A percentile compares a stretch with the other conserved stretches of the same genome.
Evolutionary conservation across 345 rosid species (phyloP).

Genomic region (Eucalyptus regnans): DNA sequence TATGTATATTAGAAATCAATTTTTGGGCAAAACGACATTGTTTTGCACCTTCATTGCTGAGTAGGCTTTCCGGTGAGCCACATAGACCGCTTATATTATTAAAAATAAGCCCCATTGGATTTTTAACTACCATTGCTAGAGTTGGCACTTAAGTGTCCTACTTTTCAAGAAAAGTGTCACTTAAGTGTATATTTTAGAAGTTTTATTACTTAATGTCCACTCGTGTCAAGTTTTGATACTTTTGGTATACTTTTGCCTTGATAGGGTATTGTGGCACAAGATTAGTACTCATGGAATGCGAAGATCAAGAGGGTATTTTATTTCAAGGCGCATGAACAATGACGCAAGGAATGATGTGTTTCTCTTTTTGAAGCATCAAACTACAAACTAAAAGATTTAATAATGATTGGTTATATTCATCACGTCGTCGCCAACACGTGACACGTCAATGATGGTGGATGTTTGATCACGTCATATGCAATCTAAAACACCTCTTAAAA

Average conservation of each 20-base stretch:
- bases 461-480: not conserved
- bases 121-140: too few species aligned
- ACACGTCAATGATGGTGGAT: not conserved
- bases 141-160: too few species aligned
- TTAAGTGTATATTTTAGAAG: too few species aligned
- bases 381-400: not conserved
- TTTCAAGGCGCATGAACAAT: not conserved
- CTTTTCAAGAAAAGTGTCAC: too few species aligned
- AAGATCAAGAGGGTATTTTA: not conserved
- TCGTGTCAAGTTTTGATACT: too few species aligned
- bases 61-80: too few species aligned
- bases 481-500: not conserved
- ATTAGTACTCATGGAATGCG: not conserved
- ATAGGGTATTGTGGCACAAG: not conserved
- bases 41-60: too few species aligned
- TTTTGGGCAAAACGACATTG: too few species aligned
- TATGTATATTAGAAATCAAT: too few species aligned
- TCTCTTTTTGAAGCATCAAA: not conserved
- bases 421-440: not conserved
- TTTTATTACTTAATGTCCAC: too few species aligned
- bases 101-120: accelerated
- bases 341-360: not conserved
- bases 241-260: too few species aligned
- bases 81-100: too few species aligned
- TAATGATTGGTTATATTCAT: not conserved